Percentiles rank a stretch among this genome's conserved stretches.
Evolutionary conservation across 1,284 basidiomycete species (phyloP).

Genomic region (Apiotrichum brassicae): DNA sequence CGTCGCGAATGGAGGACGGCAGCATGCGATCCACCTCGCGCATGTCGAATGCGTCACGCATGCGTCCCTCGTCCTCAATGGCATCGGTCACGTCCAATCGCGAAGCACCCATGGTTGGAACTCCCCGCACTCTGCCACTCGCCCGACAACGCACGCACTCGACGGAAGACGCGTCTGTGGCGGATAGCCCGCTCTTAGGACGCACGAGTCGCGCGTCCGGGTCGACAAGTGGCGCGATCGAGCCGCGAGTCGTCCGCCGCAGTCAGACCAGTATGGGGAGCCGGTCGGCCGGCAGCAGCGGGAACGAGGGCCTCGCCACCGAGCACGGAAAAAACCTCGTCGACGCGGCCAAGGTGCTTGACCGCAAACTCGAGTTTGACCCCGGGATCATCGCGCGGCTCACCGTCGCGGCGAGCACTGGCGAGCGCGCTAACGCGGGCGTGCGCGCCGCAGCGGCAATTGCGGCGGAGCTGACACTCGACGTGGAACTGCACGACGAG

Average conservation of each 20-base stretch:
- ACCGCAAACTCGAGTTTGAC: slow-evolving; percentile 19
- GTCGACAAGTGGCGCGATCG: not conserved
- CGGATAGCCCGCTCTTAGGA: slow-evolving; percentile 15
- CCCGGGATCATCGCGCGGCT: slow-evolving; percentile 27
- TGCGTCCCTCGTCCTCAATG: slow-evolving; percentile 18
- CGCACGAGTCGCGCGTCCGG: slow-evolving; percentile 9
- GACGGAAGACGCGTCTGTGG: slow-evolving; percentile 1
- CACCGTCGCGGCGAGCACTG: slow-evolving; percentile 19
- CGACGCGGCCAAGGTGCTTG: slow-evolving; percentile 34
- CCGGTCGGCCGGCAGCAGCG: slow-evolving; percentile 2
- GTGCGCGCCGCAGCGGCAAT: slow-evolving; percentile 25
- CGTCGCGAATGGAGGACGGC: slow-evolving; percentile 13
- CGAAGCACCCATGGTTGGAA: slow-evolving; percentile 24
- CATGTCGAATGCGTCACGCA: slow-evolving; percentile 1
- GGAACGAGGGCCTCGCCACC: slow-evolving; percentile 11
- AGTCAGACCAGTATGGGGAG: slow-evolving; percentile 12
- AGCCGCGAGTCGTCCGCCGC: slow-evolving; percentile 10
- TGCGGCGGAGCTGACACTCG: slow-evolving; percentile 22
- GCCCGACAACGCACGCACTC: slow-evolving; percentile 8
- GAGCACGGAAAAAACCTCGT: slow-evolving; percentile 40
- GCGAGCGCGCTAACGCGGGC: slow-evolving; percentile 28
- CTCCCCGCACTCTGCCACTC: slow-evolving; percentile 20
- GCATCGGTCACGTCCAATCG: slow-evolving; percentile 35
- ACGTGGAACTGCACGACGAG: slow-evolving; percentile 23
- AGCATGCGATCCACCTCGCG: not conserved